A percentile compares a stretch with the other conserved stretches of the same genome.
Conservation (phyloP, 768 basidiomycete species). For the Rubroboletus satanas region DNA sequence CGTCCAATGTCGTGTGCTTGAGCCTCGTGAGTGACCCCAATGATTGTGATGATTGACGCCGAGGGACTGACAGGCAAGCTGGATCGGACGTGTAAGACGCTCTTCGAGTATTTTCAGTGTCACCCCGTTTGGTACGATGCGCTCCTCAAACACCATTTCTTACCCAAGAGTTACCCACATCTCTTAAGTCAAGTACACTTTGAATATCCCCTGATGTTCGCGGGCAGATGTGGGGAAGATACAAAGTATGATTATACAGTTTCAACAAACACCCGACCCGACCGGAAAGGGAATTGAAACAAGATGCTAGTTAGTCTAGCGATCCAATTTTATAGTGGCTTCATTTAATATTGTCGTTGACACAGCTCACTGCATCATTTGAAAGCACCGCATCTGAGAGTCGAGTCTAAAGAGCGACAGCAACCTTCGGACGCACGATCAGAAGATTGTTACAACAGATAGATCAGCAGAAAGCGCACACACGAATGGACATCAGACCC, state of each 20-base stretch:
- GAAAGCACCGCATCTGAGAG: not conserved
- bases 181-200: conserved; percentile 11
- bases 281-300: not conserved
- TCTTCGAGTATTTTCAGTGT: conserved; percentile 22
- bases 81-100: conserved; percentile 25
- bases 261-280: not conserved
- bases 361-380: not conserved
- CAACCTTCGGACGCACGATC: not conserved
- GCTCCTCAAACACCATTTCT: conserved; percentile 23
- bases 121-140: conserved; percentile 27
- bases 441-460: not conserved
- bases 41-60: no score
- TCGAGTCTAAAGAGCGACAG: not conserved
- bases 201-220: no score
- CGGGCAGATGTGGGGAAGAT: no score
- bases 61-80: not conserved
- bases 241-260: no score
- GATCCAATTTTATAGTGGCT: no score
- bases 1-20: conserved; percentile 22
- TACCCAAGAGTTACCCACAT: conserved; percentile 24
- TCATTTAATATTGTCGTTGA: no score
- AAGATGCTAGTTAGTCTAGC: not conserved
- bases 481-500: not conserved
- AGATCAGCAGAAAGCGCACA: not conserved
- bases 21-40: conserved; percentile 21